These are phyloP conservation scores for Cryptococcus floricola DNA, from an alignment of 1,284 basidiomycete genomes.

Conservation along the genomic window DNA sequence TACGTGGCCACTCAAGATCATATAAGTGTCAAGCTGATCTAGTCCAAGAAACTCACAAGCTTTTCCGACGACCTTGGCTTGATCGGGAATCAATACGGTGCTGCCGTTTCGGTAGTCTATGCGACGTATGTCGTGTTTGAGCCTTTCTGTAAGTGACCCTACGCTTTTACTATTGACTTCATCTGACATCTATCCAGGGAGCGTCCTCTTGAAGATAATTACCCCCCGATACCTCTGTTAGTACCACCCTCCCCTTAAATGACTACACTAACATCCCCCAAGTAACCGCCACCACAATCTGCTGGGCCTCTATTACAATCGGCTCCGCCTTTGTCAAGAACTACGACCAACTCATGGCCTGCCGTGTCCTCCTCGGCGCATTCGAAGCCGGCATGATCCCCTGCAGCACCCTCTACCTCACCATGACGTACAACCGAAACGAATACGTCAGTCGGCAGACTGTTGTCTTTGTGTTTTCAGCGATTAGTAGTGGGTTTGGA, in stretches of 20 bases:
- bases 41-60: constrained; percentile 1
- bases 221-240: constrained; percentile 22
- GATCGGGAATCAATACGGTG: constrained; percentile 20
- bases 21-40: background rate
- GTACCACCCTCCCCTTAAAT: background rate
- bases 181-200: constrained; percentile 5
- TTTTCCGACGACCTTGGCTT: constrained; percentile 8
- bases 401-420: constrained; percentile 18
- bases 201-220: constrained; percentile 30
- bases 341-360: constrained; percentile 22
- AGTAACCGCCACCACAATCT: constrained; percentile 22
- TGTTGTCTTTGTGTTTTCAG: constrained; percentile 4
- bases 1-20: background rate
- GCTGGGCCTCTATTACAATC: constrained; percentile 20
- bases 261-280: background rate
- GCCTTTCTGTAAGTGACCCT: constrained; percentile 15
- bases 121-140: constrained; percentile 33
- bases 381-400: constrained; percentile 33
- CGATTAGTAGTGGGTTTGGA: constrained; percentile 10
- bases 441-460: constrained; percentile 11
- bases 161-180: background rate
- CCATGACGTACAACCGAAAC: constrained; percentile 10
- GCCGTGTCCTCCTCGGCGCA: constrained; percentile 28
- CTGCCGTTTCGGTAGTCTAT: constrained; percentile 26
- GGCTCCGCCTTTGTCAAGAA: constrained; percentile 19